Base-by-base conservation (phyloP, 768 basidiomycete species). In the Leucocoprinus sp. region DNA sequence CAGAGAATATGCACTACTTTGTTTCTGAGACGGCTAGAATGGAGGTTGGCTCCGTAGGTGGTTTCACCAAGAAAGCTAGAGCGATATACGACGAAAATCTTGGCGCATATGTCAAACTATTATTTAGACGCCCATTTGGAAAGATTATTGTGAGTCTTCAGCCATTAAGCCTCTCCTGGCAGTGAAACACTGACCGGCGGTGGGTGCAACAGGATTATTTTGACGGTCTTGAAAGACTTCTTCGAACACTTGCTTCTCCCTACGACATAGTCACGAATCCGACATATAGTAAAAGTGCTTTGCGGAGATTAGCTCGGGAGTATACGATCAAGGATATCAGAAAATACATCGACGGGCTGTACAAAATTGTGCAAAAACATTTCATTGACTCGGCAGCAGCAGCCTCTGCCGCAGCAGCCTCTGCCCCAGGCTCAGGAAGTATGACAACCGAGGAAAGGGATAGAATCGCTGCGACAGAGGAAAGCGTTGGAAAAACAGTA, bases 1-100 rank as follows among this genome's bases (percentile, higher is more conserved):
- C 58, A 98, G 95, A 96, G 64, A 98, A 98, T 59, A 96, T 95
- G 93, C 87, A 93, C 52, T 82, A 86, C 57, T 95, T 96, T 58
- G 76, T 92, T 28, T 78, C 83, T 0, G 93, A 95, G 57, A 80
- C 85, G 26, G 74, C 82, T 0, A 76, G 75, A 52, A 69, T 91
- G 55, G 76, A 86, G 57, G 65, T 82, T 42, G 65, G 74, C 45
- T 75, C 88, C 38, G 68, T 85, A 51, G 65, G 67, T 37, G 56
- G 65, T 1, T 92, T 89, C 57, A 64, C 82, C 39, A 75, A 74
- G 52, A 76, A 75, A 45, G 95, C 93, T 0, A 82, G 91, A 60
- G 68, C 64, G 0, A 82, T 93, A 39, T 97, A 96, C 58, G 86
- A 89, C 37, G 92, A 97, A 59, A 96, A 93, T 60, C 64, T 98